phyloP scores from a whole-genome alignment of 768 basidiomycete species.

The Fomitopsis pulvina region DNA sequence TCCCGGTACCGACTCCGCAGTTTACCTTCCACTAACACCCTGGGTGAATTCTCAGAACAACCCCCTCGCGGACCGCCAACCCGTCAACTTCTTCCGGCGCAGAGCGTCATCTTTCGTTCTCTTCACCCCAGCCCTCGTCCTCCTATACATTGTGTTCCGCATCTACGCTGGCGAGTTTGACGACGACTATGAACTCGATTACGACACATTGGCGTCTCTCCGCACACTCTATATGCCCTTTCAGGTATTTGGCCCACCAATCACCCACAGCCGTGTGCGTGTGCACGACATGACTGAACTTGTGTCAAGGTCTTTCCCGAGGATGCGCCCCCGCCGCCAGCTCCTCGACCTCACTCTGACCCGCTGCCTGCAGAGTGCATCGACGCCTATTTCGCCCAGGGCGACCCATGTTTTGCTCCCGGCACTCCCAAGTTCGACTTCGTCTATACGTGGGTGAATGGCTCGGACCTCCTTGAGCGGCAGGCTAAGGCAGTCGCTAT shows the following conservation, averaged over 20 bases:
- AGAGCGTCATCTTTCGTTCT: neutral
- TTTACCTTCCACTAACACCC: conserved; percentile 3
- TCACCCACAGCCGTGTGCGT: too few species aligned
- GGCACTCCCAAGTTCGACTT: conserved; percentile 19
- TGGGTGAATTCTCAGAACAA: neutral
- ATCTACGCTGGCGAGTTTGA: neutral
- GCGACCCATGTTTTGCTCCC: conserved; percentile 14
- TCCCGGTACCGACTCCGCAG: neutral
- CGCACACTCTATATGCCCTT: conserved; percentile 3
- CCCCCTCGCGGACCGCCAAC: neutral
- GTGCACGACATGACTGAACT: neutral
- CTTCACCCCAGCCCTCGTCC: conserved; percentile 1
- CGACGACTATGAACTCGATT: neutral
- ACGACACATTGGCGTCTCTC: neutral
- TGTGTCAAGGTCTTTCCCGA: neutral
- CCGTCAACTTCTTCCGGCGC: neutral
- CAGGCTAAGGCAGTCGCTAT: conserved; percentile 12
- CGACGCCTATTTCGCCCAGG: conserved; percentile 17
- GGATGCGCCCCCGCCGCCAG: neutral
- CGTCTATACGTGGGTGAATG: conserved; percentile 28
- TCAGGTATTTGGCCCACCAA: neutral
- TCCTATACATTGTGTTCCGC: neutral
- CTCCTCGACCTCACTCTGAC: neutral
- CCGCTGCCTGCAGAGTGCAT: conserved; percentile 12
- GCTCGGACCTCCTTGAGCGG: conserved; percentile 21